Conservation (phyloP, 768 basidiomycete species). For the Calocera cornea region DNA sequence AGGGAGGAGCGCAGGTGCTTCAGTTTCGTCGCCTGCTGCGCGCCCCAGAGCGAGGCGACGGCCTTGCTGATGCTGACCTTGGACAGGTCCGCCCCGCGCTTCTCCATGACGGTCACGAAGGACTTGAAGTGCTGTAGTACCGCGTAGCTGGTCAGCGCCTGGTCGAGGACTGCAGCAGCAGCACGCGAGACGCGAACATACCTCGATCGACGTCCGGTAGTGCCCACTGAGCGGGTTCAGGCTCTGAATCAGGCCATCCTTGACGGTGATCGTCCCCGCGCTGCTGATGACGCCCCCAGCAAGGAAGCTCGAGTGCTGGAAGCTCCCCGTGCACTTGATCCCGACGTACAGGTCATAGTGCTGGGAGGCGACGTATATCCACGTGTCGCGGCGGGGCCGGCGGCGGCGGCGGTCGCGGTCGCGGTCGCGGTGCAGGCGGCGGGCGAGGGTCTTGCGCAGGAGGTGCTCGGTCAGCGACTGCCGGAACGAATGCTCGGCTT, state of each 20-base stretch:
- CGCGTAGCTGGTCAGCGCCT: not conserved
- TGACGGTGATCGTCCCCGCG: slow-evolving; percentile 51
- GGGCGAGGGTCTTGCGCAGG: slow-evolving; percentile 39
- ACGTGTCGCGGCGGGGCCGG: too few relatives aligned
- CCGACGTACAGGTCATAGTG: slow-evolving; percentile 48
- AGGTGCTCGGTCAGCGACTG: slow-evolving; percentile 40
- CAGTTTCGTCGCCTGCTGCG: not conserved
- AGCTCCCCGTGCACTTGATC: slow-evolving; percentile 48
- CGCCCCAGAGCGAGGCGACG: slow-evolving; percentile 41
- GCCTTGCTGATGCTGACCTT: slow-evolving; percentile 50
- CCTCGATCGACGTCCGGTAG: slow-evolving; percentile 47
- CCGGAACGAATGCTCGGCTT: slow-evolving; percentile 38
- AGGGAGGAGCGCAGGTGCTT: not conserved
- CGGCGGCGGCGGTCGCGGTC: too few relatives aligned
- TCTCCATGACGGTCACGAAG: slow-evolving; percentile 39
- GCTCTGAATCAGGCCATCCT: slow-evolving; percentile 44
- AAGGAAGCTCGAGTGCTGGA: slow-evolving; percentile 54
- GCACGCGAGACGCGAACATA: too few relatives aligned
- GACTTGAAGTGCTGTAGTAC: slow-evolving; percentile 40
- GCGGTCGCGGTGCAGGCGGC: slow-evolving; percentile 10
- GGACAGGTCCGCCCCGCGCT: slow-evolving; percentile 43
- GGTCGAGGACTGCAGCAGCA: too few relatives aligned
- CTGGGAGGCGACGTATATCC: slow-evolving; percentile 54
- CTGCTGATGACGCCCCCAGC: slow-evolving; percentile 23
- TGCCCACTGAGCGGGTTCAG: slow-evolving; percentile 56